A percentile compares a stretch with the other conserved stretches of the same genome.
Conservation (phyloP, 352 stramenopile genomes). For the Pythium rishiriense region DNA sequence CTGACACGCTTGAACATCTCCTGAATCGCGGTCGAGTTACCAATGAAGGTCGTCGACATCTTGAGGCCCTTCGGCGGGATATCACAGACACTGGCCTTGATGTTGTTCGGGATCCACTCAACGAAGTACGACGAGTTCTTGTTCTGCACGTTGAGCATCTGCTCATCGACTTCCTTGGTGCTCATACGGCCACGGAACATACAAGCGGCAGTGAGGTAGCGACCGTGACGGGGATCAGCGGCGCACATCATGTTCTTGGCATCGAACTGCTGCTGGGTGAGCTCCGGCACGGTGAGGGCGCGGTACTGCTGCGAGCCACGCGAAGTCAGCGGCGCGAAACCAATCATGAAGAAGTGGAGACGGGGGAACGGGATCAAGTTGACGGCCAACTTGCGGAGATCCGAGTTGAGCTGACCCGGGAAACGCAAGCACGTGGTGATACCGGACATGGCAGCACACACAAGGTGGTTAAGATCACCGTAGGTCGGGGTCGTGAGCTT, state of each 20-base stretch:
- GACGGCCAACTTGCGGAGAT: constrained; percentile 98
- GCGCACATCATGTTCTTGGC: constrained; percentile 99
- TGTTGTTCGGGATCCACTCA: constrained; percentile 99
- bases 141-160: constrained; percentile 99
- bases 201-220: constrained; percentile 98
- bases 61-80: constrained; percentile 98
- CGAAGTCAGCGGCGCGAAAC: constrained; percentile 97
- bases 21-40: constrained; percentile 99
- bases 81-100: constrained; percentile 99
- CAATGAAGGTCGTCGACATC: constrained; percentile 99
- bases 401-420: constrained; percentile 98
- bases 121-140: constrained; percentile 99
- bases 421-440: constrained; percentile 99
- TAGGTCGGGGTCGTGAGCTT: constrained; percentile 99
- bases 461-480: constrained; percentile 98
- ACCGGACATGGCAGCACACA: constrained; percentile 98
- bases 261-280: constrained; percentile 99
- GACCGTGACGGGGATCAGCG: constrained; percentile 97
- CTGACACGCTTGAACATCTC: constrained; percentile 99
- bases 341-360: constrained; percentile 99
- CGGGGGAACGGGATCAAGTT: constrained; percentile 99
- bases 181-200: constrained; percentile 99
- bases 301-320: constrained; percentile 97
- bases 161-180: constrained; percentile 98
- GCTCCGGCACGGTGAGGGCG: constrained; percentile 96